phyloP scores from a whole-genome alignment of 208 protist genomes.

The Herpetomonas tarakana region DNA sequence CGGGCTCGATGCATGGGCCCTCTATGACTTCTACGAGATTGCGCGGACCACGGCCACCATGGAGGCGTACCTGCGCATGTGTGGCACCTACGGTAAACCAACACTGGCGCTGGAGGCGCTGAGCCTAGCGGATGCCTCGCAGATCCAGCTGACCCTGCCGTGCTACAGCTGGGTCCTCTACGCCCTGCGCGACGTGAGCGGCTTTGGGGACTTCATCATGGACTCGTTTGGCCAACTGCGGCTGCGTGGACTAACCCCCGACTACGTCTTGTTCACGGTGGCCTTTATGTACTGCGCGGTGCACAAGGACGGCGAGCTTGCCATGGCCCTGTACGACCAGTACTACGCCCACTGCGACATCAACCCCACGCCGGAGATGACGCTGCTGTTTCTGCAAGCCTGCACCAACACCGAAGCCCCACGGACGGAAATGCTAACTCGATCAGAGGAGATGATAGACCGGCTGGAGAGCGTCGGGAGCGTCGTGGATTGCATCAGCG shows the following conservation, averaged over 20 bases:
- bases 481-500: slow-evolving; percentile 43
- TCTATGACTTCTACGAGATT: slow-evolving; percentile 88
- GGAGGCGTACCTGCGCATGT: slow-evolving; percentile 78
- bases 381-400: slow-evolving; percentile 71
- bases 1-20: slow-evolving; percentile 80
- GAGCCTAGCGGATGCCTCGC: slow-evolving; percentile 53
- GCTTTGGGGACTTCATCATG: slow-evolving; percentile 78
- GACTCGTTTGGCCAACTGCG: slow-evolving; percentile 67
- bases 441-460: slow-evolving; percentile 42
- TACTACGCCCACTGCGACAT: slow-evolving; percentile 54
- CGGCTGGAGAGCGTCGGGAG: slow-evolving; percentile 72
- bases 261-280: slow-evolving; percentile 78
- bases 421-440: slow-evolving; percentile 54
- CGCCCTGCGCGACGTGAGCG: slow-evolving; percentile 54
- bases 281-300: slow-evolving; percentile 75
- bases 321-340: slow-evolving; percentile 69
- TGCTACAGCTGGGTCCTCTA: slow-evolving; percentile 84
- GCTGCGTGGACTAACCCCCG: slow-evolving; percentile 65
- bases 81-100: slow-evolving; percentile 46
- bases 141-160: slow-evolving; percentile 50
- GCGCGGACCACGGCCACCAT: slow-evolving; percentile 43
- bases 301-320: slow-evolving; percentile 76
- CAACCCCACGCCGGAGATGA: slow-evolving; percentile 86
- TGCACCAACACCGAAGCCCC: slow-evolving; percentile 57
- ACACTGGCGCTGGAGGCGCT: slow-evolving; percentile 64